Evolutionary conservation across 352 stramenopile genomes (phyloP).

Genomic region (Phytophthora podocarpi): DNA sequence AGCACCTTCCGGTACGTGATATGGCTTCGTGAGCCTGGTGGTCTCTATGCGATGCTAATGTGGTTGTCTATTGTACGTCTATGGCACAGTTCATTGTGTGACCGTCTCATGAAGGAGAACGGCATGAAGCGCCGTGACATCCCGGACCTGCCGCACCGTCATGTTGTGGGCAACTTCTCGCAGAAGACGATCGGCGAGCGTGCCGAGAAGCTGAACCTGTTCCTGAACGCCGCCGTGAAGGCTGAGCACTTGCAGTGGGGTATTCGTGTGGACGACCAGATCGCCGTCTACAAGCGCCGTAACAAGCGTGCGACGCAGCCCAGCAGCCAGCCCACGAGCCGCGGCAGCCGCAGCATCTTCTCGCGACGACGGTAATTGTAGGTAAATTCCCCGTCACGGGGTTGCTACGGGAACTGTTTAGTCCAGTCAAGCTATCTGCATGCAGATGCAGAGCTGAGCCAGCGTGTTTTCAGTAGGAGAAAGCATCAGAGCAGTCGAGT

Average conservation of each 20-base stretch:
- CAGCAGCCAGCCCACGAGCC: constrained; percentile 39
- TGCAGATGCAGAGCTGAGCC: constrained; percentile 21
- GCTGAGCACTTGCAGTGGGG: constrained; percentile 89
- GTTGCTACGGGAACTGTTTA: constrained; percentile 23
- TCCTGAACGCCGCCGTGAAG: constrained; percentile 74
- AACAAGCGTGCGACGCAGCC: constrained; percentile 68
- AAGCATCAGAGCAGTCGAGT: constrained; percentile 27
- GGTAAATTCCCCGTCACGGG: constrained; percentile 17
- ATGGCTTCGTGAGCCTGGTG: not conserved
- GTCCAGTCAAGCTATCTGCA: constrained; percentile 30
- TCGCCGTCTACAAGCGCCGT: constrained; percentile 89
- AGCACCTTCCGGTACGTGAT: constrained; percentile 80
- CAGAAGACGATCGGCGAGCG: constrained; percentile 82
- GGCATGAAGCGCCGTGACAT: constrained; percentile 86
- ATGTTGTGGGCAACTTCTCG: constrained; percentile 86
- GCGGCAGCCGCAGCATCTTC: constrained; percentile 66
- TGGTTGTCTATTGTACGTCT: not conserved
- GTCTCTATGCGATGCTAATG: not conserved
- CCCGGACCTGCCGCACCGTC: constrained; percentile 80
- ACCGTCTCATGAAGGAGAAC: constrained; percentile 86
- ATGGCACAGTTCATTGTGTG: constrained; percentile 66
- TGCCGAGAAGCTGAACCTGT: constrained; percentile 87
- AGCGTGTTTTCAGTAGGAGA: constrained; percentile 37
- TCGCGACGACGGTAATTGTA: constrained; percentile 70
- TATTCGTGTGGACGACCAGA: constrained; percentile 88